Base-by-base conservation (phyloP, 805 yeast genomes). In the Cephaloascus albidus region DNA sequence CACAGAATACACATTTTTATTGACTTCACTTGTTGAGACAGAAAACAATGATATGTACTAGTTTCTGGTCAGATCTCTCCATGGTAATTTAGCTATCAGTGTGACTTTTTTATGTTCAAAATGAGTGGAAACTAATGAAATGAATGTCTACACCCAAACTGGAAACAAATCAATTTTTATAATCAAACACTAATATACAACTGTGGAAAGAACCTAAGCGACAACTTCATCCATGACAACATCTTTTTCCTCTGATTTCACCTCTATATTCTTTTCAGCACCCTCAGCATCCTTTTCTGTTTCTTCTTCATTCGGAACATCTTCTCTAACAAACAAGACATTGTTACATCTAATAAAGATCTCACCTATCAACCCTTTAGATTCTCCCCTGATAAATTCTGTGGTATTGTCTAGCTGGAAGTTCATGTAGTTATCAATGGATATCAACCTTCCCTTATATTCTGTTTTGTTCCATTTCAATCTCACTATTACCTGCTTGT, bases 401-500 rank as follows among this genome's bases (percentile, higher is more conserved):
- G 47, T 43, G 2, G 76, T 68, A 28, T 79, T 73, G 28, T 74
- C 81, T 33, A 89, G 60, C 53, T 85, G 88, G 27, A 93, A 46
- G 51, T 93, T 93, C 90, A 93, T 90, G 61, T 93, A 93, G 50
- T 85, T 85, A 55, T 93, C 98, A 18, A 85, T 82, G 2, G 95
- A 78, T 3, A 79, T 60, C 35, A 93, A 69, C 17, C 58, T 72
- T 1, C 98, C 98, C 43, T 66, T 74, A 59, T 93, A 93, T 57
- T 88, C 95, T 10, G 95, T 84, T 46, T 75, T 75, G 53, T 88
- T 90, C 82, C 96, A 93, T 56, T 93, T 93, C 45, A 93, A 71
- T 41, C 88, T 76, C 17, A 93, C 90, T 10, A 79, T 63, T 10
- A 90, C 88, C 27, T 63, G 68, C 42, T 80, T 71, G 40, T 81